Conservation (phyloP, 2,329 filamentous ascomycete genomes). For the Trichophyton benhamiae region DNA sequence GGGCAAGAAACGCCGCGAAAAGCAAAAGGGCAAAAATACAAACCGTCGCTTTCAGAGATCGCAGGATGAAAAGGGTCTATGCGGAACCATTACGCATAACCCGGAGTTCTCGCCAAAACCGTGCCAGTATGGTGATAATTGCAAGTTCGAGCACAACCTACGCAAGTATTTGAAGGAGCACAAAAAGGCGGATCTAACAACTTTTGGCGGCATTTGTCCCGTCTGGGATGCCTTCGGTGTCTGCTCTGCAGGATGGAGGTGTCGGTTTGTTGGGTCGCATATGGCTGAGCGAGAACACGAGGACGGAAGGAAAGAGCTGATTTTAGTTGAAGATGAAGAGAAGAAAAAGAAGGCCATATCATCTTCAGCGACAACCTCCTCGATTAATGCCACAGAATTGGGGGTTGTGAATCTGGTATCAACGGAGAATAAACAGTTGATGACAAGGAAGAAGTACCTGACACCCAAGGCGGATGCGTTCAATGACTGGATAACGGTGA, state of each 20-base stretch:
- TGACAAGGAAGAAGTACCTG: slow-evolving; percentile 59
- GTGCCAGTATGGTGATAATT: slow-evolving; percentile 69
- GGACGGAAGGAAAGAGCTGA: slow-evolving; percentile 72
- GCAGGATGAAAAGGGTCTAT: slow-evolving; percentile 64
- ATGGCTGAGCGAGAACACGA: slow-evolving; percentile 64
- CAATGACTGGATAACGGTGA: slow-evolving; percentile 62
- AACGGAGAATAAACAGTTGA: slow-evolving; percentile 56
- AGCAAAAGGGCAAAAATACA: slow-evolving; percentile 67
- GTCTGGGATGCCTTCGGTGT: slow-evolving; percentile 63
- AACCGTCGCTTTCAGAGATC: slow-evolving; percentile 69
- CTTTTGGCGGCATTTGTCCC: slow-evolving; percentile 67
- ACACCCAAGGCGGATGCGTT: slow-evolving; percentile 66
- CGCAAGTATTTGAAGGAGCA: slow-evolving; percentile 73
- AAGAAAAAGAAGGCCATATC: slow-evolving; percentile 27
- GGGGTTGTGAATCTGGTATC: slow-evolving; percentile 66
- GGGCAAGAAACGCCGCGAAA: slow-evolving; percentile 31
- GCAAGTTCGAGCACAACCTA: slow-evolving; percentile 71
- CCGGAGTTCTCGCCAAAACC: slow-evolving; percentile 68
- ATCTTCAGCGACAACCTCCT: slow-evolving; percentile 5
- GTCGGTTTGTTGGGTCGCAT: slow-evolving; percentile 78
- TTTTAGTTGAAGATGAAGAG: slow-evolving; percentile 50
- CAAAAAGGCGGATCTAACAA: slow-evolving; percentile 65
- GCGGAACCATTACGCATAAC: slow-evolving; percentile 56
- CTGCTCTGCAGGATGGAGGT: slow-evolving; percentile 85
- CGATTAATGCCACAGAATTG: slow-evolving; percentile 32